A percentile compares a stretch with the other conserved stretches of the same genome.
Conservation (phyloP, 2,329 filamentous ascomycete genomes). For the Xylaria sp. region DNA sequence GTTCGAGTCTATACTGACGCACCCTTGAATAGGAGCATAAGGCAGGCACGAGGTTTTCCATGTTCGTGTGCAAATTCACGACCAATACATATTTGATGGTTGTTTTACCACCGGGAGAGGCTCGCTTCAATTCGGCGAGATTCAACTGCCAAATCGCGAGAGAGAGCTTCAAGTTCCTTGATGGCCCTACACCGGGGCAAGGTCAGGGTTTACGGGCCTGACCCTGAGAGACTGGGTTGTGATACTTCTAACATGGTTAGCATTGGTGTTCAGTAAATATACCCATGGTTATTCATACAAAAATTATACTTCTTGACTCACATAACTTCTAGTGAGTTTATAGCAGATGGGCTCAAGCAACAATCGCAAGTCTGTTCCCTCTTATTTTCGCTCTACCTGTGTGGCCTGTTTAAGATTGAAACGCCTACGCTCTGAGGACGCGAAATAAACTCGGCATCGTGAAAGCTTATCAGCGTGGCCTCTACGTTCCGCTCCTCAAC, state of each 20-base stretch:
- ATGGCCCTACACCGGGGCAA: slow-evolving; percentile 58
- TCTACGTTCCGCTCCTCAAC: neutral
- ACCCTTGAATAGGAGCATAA: slow-evolving; percentile 69
- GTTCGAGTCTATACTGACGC: slow-evolving; percentile 33
- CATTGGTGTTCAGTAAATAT: slow-evolving; percentile 31
- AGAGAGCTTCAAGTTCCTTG: slow-evolving; percentile 79
- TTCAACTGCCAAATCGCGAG: slow-evolving; percentile 90
- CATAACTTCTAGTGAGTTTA: neutral
- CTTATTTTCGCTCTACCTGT: neutral
- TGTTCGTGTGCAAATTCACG: slow-evolving; percentile 95
- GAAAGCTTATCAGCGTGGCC: neutral
- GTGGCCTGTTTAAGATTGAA: neutral
- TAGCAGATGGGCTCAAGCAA: neutral
- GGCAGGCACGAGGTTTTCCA: slow-evolving; percentile 80
- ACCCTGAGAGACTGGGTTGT: neutral
- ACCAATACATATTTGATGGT: slow-evolving; percentile 98
- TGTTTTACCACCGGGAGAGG: slow-evolving; percentile 89
- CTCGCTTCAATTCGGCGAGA: slow-evolving; percentile 88
- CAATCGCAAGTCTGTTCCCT: neutral
- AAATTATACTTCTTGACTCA: slow-evolving; percentile 9
- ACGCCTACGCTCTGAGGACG: neutral
- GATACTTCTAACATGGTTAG: slow-evolving; percentile 16
- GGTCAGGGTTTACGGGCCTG: slow-evolving; percentile 33
- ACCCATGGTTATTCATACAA: slow-evolving; percentile 21
- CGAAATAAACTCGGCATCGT: neutral